Conservation (phyloP, 176 grass and related monocot species). For the Oryza coarctata region DNA sequence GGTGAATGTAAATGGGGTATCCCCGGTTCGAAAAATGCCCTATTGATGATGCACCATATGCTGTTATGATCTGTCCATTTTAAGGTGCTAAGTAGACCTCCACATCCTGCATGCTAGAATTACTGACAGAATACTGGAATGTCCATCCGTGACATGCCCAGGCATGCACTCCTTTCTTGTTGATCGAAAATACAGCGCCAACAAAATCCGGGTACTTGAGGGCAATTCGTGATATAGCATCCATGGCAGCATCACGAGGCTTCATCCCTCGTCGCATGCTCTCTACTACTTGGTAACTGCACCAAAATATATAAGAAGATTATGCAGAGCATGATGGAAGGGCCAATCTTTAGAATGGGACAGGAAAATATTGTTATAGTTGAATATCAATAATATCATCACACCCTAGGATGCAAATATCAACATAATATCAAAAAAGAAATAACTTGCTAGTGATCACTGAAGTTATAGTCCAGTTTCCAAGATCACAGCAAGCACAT, state of each 20-base stretch:
- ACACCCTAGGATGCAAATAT: background rate
- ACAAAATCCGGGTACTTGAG: conserved; percentile 70
- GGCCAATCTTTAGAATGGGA: background rate
- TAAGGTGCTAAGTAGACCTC: conserved; percentile 61
- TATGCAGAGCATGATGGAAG: background rate
- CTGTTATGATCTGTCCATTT: background rate
- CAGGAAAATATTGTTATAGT: background rate
- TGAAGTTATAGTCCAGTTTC: background rate
- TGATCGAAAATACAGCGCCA: conserved; percentile 73
- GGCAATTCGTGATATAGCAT: conserved; percentile 87
- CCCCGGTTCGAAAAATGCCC: background rate
- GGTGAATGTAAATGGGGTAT: background rate
- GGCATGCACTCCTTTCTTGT: conserved; percentile 60
- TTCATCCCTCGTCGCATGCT: conserved; percentile 91
- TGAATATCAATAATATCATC: background rate
- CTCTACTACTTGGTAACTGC: conserved; percentile 90
- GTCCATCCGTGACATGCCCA: conserved; percentile 85
- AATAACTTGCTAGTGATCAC: background rate
- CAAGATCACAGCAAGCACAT: background rate
- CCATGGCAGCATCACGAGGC: conserved; percentile 57
- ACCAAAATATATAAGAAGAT: conserved; percentile 2
- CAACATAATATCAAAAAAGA: background rate
- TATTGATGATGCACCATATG: background rate
- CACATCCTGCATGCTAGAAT: conserved; percentile 73
- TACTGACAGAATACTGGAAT: conserved; percentile 80